phyloP scores from a whole-genome alignment of 352 stramenopile species.

The Globisporangium recalcitrans region DNA sequence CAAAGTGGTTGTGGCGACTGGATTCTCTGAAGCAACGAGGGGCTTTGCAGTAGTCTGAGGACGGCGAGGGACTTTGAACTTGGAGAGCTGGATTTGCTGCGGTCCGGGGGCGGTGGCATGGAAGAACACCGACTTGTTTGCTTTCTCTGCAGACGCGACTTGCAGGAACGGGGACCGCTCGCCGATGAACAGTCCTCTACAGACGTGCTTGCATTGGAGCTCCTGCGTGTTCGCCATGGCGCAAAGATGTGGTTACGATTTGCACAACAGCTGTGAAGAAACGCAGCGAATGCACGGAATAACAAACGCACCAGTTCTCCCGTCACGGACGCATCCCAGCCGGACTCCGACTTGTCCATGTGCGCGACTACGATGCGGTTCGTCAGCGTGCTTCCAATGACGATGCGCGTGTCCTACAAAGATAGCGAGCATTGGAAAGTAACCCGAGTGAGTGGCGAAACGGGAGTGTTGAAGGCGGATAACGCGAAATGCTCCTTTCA shows the following conservation, averaged over 20 bases:
- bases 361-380: conserved; percentile 31
- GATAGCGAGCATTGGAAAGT: neutral
- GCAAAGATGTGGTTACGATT: neutral
- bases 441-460: neutral
- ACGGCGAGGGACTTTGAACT: conserved; percentile 43
- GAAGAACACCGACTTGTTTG: conserved; percentile 42
- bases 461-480: neutral
- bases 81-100: conserved; percentile 38
- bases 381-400: conserved; percentile 41
- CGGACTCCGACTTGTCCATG: conserved; percentile 21
- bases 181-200: conserved; percentile 37
- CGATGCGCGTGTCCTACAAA: conserved; percentile 28
- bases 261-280: neutral
- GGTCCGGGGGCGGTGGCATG: conserved; percentile 25
- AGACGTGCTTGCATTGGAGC: conserved; percentile 35
- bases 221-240: conserved; percentile 21
- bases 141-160: conserved; percentile 47
- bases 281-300: neutral
- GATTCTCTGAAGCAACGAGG: neutral
- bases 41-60: neutral
- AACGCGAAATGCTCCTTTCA: neutral
- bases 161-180: conserved; percentile 44
- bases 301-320: conserved; percentile 34
- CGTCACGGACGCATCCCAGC: conserved; percentile 31
- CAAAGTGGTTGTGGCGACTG: neutral